Evolutionary conservation across 441 rosid species (phyloP).

Genomic region (Adansonia rubrostipa): DNA sequence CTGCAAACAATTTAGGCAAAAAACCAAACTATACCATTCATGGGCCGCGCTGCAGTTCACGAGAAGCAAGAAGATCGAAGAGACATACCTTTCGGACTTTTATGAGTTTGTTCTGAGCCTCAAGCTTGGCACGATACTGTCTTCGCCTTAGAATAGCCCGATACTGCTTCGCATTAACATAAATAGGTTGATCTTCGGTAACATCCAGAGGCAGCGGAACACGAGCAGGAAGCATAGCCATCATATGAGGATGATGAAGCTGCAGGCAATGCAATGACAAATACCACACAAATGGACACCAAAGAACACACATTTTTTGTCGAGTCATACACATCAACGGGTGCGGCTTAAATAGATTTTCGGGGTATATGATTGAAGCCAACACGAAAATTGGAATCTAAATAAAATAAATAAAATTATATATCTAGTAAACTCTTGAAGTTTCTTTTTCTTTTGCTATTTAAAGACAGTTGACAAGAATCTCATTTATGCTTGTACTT

Average conservation of each 20-base stretch:
- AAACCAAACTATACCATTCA: neutral
- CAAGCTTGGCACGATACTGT: too few relatives aligned
- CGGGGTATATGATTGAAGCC: neutral
- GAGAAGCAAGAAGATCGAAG: neutral
- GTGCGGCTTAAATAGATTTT: slow-evolving; percentile 19
- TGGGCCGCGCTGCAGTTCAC: neutral
- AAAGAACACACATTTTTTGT: slow-evolving; percentile 28
- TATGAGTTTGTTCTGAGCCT: slow-evolving; percentile 46
- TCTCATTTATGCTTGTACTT: neutral
- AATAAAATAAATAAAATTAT: slow-evolving; percentile 7
- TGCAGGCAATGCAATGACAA: slow-evolving; percentile 39
- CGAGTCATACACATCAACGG: neutral
- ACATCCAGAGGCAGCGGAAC: slow-evolving; percentile 64
- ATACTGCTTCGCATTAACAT: slow-evolving; percentile 33
- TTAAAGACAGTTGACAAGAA: slow-evolving; percentile 13
- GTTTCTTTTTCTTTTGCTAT: neutral
- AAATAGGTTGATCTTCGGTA: slow-evolving; percentile 63
- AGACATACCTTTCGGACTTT: slow-evolving; percentile 64
- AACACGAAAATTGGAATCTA: neutral
- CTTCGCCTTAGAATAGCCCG: too few relatives aligned
- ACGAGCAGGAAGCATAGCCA: slow-evolving; percentile 36
- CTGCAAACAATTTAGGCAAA: slow-evolving; percentile 37
- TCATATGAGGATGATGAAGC: slow-evolving; percentile 60
- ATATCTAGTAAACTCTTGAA: neutral
- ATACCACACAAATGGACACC: slow-evolving; percentile 31